phyloP scores from a whole-genome alignment of 495 filamentous ascomycete genomes.

The Antarctomyces pellizariae region DNA sequence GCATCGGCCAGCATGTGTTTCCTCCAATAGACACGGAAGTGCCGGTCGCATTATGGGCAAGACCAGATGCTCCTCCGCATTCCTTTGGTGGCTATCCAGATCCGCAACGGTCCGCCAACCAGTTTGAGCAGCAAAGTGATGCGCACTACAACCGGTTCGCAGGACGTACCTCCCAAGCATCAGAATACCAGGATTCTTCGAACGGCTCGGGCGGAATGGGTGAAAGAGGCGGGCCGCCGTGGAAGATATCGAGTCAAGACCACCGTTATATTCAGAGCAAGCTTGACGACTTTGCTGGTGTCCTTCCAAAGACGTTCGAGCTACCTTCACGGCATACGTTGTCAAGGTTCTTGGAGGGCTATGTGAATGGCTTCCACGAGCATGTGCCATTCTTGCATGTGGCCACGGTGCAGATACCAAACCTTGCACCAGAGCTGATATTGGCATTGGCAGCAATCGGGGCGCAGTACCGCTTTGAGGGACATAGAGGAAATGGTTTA shows the following conservation, averaged over 20 bases:
- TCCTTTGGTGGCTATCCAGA: too few relatives aligned
- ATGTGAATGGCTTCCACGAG: conserved; percentile 41
- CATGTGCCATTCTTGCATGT: conserved; percentile 47
- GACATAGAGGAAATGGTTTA: conserved; percentile 37
- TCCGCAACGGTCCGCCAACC: too few relatives aligned
- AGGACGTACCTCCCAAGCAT: too few relatives aligned
- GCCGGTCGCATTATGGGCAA: too few relatives aligned
- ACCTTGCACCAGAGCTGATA: conserved; percentile 31
- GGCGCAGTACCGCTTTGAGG: conserved; percentile 48
- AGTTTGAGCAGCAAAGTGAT: too few relatives aligned
- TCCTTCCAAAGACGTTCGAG: conserved; percentile 41
- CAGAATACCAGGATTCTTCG: too few relatives aligned
- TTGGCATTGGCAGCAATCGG: conserved; percentile 41
- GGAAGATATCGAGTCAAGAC: conserved; percentile 40
- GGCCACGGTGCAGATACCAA: conserved; percentile 30
- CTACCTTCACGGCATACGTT: conserved; percentile 40
- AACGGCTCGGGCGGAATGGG: too few relatives aligned
- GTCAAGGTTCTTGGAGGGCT: conserved; percentile 40
- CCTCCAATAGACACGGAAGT: too few relatives aligned
- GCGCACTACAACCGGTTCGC: too few relatives aligned
- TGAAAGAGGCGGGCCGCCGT: conserved; percentile 19
- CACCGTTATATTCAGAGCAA: conserved; percentile 36
- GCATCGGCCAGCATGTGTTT: too few relatives aligned
- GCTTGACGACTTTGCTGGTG: conserved; percentile 38
- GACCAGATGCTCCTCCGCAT: too few relatives aligned